These are phyloP conservation scores for Penicillium sp. DNA, from an alignment of 2,329 filamentous ascomycete genomes.

Conservation along the genomic window DNA sequence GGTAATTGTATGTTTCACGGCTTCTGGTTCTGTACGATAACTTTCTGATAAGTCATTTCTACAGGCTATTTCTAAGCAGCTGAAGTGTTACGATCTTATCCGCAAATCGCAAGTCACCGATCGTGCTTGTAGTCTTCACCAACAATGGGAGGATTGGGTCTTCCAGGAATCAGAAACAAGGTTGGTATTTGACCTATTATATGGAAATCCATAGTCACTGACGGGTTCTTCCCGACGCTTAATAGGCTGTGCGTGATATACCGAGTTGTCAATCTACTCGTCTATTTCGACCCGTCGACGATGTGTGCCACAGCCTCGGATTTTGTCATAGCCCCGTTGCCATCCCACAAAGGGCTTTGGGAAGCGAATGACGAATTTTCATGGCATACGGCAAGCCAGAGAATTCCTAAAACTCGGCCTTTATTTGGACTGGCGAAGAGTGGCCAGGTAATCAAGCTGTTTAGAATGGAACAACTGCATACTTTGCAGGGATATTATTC, in stretches of 20 bases:
- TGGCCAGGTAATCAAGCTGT: constrained; percentile 6
- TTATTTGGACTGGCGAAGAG: constrained; percentile 5
- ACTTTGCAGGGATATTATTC: background rate
- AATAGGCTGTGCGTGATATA: constrained; percentile 45
- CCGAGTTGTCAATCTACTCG: constrained; percentile 45
- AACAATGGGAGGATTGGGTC: constrained; percentile 46
- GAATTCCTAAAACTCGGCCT: constrained; percentile 14
- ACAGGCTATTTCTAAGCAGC: constrained; percentile 6
- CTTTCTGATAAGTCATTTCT: background rate
- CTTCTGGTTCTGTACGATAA: background rate
- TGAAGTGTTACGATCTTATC: constrained; percentile 1
- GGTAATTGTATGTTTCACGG: constrained; percentile 35
- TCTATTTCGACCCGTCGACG: constrained; percentile 46
- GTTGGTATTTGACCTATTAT: background rate
- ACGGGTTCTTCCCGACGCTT: background rate
- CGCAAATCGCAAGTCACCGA: constrained; percentile 7
- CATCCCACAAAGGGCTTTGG: constrained; percentile 48
- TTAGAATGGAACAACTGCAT: background rate
- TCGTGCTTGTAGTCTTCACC: constrained; percentile 19
- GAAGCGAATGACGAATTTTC: constrained; percentile 41
- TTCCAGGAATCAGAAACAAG: constrained; percentile 44
- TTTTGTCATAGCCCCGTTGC: constrained; percentile 48
- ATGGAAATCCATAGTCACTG: too few relatives aligned
- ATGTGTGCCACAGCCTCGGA: constrained; percentile 40
- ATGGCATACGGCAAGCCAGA: constrained; percentile 40